Base-by-base conservation (phyloP, 2,329 filamentous ascomycete genomes). In the Podosphaera leucotricha region DNA sequence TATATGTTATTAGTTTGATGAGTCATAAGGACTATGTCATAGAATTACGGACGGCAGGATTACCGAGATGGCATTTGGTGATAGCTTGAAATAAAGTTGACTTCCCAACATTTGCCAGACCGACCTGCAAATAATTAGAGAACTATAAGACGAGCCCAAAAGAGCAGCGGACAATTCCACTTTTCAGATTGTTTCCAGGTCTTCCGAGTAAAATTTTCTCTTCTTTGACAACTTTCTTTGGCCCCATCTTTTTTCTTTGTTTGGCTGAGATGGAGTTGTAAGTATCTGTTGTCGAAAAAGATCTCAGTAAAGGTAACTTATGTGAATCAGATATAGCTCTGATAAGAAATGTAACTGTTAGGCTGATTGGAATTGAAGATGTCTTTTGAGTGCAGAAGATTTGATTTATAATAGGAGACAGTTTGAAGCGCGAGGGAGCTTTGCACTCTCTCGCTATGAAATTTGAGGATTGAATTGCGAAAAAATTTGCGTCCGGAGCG, bases 41-140 rank as follows among this genome's bases (percentile, higher is more conserved):
- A 52, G 54, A 54, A 56, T 48, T 44, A 71, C 75, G 64, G 71
- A 83, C 78, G 68, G 90, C 90, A 57, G 92, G 92, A 69, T 95
- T 98, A 66, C 92, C 90, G 58, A 98, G 78, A 53, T 77, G 76
- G 65, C 80, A 93, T 71, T 94, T 95, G 61, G 90, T 98, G 66
- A 98, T 94, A 61, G 90, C 85, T 71, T 98, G 92, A 75, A 98
- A 98, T 57, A 98, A 77, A 28, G 92, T 98, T 53, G 90, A 98
- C 70, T 98, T 98, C 64, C 90, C 90, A 56, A 98, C 92, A 65
- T 98, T 98, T 64, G 90, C 90, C 59, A 98, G 77, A 66, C 90
- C 90, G 64, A 98, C 85, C 85, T 93, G 62, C 44, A 48, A 47
- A 20, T 16, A 43, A 44, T 52, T 43, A 51, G 48, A 40, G 39